phyloP scores from a whole-genome alignment of 805 yeast species.

The Barnettozyma populi region DNA sequence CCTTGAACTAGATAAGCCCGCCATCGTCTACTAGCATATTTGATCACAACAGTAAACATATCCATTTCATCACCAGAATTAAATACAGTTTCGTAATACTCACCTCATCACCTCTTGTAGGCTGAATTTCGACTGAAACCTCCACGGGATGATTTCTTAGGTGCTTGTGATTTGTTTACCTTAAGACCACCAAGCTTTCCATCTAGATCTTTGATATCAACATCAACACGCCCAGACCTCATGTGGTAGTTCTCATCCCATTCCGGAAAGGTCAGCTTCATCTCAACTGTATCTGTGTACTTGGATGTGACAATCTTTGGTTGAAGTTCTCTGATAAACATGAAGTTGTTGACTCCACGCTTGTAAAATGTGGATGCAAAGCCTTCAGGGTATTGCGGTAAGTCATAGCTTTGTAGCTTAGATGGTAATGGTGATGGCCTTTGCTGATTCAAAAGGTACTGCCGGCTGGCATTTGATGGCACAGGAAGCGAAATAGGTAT shows the following conservation, averaged over 20 bases:
- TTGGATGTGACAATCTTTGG: conserved; percentile 40
- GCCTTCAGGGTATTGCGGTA: conserved; percentile 38
- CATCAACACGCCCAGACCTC: conserved; percentile 36
- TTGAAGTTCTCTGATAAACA: conserved; percentile 47
- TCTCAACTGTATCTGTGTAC: conserved; percentile 34
- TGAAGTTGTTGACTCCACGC: conserved; percentile 42
- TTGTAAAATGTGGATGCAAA: conserved; percentile 45
- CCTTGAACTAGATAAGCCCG: too few relatives aligned
- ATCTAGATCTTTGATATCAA: conserved; percentile 38
- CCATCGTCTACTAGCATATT: neutral
- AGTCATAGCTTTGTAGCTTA: conserved; percentile 12
- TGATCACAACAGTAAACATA: neutral
- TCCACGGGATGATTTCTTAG: conserved; percentile 10
- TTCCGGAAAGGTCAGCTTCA: conserved; percentile 36
- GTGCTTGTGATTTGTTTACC: conserved; percentile 10
- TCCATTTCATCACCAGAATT: neutral
- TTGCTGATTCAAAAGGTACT: neutral
- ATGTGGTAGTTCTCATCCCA: conserved; percentile 25
- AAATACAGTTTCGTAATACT: too few relatives aligned
- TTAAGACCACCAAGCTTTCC: conserved; percentile 29
- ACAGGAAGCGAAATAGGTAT: conserved; percentile 8
- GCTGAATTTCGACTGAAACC: neutral
- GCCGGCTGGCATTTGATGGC: neutral
- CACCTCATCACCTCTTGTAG: neutral
- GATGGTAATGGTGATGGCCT: conserved; percentile 1